Evolutionary conservation across 2,329 filamentous ascomycete genomes (phyloP), one percentile per base, ranked within the genome.

Genomic region (Exophiala sp.): DNA sequence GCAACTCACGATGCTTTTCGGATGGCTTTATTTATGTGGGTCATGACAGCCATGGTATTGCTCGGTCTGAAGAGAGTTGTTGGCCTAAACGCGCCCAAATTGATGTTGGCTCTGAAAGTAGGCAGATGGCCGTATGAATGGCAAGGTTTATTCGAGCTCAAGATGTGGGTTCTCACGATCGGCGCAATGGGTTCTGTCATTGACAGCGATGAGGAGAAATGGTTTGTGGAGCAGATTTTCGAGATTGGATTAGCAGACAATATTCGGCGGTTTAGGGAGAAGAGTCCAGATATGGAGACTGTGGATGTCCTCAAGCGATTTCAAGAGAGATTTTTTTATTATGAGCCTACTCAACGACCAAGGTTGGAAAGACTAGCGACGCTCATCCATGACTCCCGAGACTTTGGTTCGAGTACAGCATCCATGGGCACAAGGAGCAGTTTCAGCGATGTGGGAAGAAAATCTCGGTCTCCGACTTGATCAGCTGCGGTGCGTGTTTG

Each of bases 301-400:
- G n/a, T 44, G 6, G 52, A 59, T 45, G 46, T 56, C 7, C 47
- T 62, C 39, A 52, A 34, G 35, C 50, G 48, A 14, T 57, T 62
- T 41, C 52, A 59, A 35, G 52, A 53, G n/a, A 58, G 50, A 18
- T 62, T 60, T 47, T 62, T 62, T 44, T 62, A 59, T 45, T 57
- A 60, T 44, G 57, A 60, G 5, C 40, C 55, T 29, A 51, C 55
- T 20, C 57, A 60, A 45, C 44, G 46, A 24, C 48, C 46, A 6
- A 49, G 57, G 34, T 43, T 60, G 46, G 48, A 60, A 29, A 46
- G 57, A 21, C 35, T 60, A 11, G 54, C 57, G 5, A 36, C 42
- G 12, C 54, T 57, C 18, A 29, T 60, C 18, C 32, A 33, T 12
- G 48, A 39, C 29, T 39, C 24, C 11, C 7, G 38, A 18, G 46